Evolutionary conservation across 1,139 yeast genomes (phyloP), one percentile per base, ranked within the genome.

Genomic region (Kodamaea suecica): DNA sequence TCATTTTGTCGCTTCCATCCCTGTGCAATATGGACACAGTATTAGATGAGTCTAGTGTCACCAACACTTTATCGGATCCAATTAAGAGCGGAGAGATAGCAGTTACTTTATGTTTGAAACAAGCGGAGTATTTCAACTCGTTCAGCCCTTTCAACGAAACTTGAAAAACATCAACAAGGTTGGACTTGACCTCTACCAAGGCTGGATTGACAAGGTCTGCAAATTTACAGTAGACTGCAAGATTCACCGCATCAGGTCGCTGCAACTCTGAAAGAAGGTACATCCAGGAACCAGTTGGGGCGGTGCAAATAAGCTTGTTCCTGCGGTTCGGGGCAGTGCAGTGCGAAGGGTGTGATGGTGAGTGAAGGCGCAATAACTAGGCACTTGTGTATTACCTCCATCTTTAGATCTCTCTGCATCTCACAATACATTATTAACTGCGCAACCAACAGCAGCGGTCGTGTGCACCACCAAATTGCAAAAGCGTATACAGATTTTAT

Each of bases 131-230:
- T 2, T 11, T 24, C 16, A 31, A 19, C 13, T 20, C 21, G 13
- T 11, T 15, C 10, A 10, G 7, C 5, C 13, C 21, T 14, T 17
- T 19, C 33, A 46, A 25, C n/a, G 9, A 25, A 14, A 36, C 29
- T 6, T 33, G 28, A 23, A 25, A 43, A 29, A 59, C 48, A 30
- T 57, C 55, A 3, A 60, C 31, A 10, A 42, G 37, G 20, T 45
- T 42, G 29, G 41, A 28, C 37, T 52, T 53, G 15, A 47, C 48
- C 10, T 50, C 26, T 3, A 56, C 50, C 17, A 59, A 33, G 16
- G 52, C 44, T 11, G 48, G 41, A 14, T 38, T 32, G 13, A 31
- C 38, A 7, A 50, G 26, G 9, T 39, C 39, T n/a, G 49, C 48
- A 31, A 38, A 38, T 11, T 28, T 34, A 26, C 39, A 31, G 17